Percentiles rank a stretch among this genome's conserved stretches.
These are phyloP conservation scores for Pseudogymnoascus sp. DNA, from an alignment of 2,329 filamentous ascomycete genomes.

Conservation along the genomic window DNA sequence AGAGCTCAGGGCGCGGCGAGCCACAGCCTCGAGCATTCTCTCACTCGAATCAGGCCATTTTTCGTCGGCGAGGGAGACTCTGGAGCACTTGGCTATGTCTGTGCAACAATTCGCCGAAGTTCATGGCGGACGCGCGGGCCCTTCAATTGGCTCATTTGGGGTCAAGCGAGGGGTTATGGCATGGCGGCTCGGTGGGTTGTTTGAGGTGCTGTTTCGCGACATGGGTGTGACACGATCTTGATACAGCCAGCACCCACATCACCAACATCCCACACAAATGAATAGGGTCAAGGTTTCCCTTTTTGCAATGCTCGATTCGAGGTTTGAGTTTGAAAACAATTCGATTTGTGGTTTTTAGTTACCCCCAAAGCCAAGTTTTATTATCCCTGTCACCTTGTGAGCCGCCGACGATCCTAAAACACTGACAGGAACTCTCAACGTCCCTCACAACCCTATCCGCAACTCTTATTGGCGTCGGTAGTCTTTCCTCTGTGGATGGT, in stretches of 20 bases:
- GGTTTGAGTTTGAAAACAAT: slow-evolving; percentile 1
- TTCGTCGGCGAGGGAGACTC: background rate
- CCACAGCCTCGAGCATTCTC: background rate
- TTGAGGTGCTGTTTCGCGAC: slow-evolving; percentile 3
- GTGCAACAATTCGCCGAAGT: background rate
- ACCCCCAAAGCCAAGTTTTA: background rate
- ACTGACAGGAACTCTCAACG: background rate
- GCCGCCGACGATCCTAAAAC: background rate
- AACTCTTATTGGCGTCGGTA: background rate
- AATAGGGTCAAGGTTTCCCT: background rate
- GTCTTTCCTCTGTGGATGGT: background rate
- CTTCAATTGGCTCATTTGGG: background rate
- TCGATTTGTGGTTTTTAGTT: background rate
- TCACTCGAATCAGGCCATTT: slow-evolving; percentile 2
- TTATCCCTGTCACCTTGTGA: background rate
- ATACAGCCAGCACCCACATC: background rate
- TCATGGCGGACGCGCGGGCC: background rate
- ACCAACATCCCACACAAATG: background rate
- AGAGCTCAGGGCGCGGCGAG: background rate
- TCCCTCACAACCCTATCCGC: background rate
- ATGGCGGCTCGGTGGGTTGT: background rate
- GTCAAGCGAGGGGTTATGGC: background rate
- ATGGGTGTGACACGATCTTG: slow-evolving; percentile 6
- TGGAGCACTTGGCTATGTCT: background rate
- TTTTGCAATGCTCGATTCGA: background rate